Percentiles rank a stretch among this genome's conserved stretches.
Evolutionary conservation across 768 basidiomycete species (phyloP).

Genomic region (Boletus eberwhitei): DNA sequence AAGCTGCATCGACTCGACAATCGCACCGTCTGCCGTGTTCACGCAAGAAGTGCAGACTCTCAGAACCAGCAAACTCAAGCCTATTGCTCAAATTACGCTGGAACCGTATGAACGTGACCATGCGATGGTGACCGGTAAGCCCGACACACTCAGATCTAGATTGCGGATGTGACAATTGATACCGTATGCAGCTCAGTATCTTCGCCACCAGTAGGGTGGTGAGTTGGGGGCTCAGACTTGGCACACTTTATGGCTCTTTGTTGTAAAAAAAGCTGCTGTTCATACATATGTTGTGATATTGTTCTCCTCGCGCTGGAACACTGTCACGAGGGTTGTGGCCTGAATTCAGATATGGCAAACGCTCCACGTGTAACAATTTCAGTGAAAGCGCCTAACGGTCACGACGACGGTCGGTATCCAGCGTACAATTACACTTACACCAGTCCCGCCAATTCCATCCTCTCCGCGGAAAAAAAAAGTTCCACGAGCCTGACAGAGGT

Average conservation of each 20-base stretch:
- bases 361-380: conserved; percentile 7
- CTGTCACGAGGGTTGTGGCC: not conserved
- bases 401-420: too few species aligned
- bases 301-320: not conserved
- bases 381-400: not conserved
- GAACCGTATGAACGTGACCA: conserved; percentile 93
- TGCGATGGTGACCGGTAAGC: conserved; percentile 81
- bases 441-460: not conserved
- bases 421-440: not conserved
- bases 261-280: conserved; percentile 19
- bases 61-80: conserved; percentile 79
- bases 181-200: conserved; percentile 40
- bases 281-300: conserved; percentile 15
- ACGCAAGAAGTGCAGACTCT: conserved; percentile 81
- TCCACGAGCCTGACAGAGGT: conserved; percentile 7
- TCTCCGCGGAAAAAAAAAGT: not conserved
- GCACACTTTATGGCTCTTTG: not conserved
- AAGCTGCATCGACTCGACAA: conserved; percentile 97
- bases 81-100: conserved; percentile 91
- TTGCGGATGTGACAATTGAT: not conserved
- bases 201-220: conserved; percentile 38
- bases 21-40: conserved; percentile 85
- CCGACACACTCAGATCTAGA: not conserved
- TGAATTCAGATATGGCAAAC: not conserved
- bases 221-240: not conserved